Percentiles rank a stretch among this genome's conserved stretches.
phyloP scores from a whole-genome alignment of 2,329 filamentous ascomycete species.

The Paraphaeosphaeria sporulosa region DNA sequence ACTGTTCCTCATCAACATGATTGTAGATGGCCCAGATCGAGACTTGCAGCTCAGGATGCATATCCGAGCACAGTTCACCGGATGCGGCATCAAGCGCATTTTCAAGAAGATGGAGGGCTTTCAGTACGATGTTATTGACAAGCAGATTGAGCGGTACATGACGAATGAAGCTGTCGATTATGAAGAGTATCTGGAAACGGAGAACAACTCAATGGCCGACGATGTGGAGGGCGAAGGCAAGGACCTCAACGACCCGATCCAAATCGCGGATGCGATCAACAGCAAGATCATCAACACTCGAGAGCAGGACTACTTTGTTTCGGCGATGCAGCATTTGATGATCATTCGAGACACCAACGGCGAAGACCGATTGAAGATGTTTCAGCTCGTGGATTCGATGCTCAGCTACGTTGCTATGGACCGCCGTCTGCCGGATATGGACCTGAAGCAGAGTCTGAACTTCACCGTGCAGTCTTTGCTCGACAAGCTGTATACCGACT shows the following conservation, averaged over 20 bases:
- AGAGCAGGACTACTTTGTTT: conserved; percentile 94
- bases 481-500: conserved; percentile 95
- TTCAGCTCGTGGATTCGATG: conserved; percentile 98
- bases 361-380: conserved; percentile 92
- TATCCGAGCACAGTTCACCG: conserved; percentile 93
- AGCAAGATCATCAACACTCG: conserved; percentile 81
- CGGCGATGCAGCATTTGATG: conserved; percentile 91
- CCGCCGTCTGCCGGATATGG: conserved; percentile 91
- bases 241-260: conserved; percentile 89
- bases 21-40: conserved; percentile 87
- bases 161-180: conserved; percentile 98
- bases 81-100: conserved; percentile 93
- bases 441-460: conserved; percentile 95
- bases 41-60: conserved; percentile 93
- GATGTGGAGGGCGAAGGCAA: conserved; percentile 84
- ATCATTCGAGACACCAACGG: conserved; percentile 90
- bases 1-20: conserved; percentile 94
- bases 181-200: conserved; percentile 92
- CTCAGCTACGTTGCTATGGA: conserved; percentile 99
- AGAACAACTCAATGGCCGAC: conserved; percentile 90
- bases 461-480: conserved; percentile 96
- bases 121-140: conserved; percentile 98
- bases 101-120: conserved; percentile 97
- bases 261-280: conserved; percentile 94
- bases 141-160: conserved; percentile 93